Base-by-base conservation (phyloP, 306 rosid species). In the Vigna hirtella region DNA sequence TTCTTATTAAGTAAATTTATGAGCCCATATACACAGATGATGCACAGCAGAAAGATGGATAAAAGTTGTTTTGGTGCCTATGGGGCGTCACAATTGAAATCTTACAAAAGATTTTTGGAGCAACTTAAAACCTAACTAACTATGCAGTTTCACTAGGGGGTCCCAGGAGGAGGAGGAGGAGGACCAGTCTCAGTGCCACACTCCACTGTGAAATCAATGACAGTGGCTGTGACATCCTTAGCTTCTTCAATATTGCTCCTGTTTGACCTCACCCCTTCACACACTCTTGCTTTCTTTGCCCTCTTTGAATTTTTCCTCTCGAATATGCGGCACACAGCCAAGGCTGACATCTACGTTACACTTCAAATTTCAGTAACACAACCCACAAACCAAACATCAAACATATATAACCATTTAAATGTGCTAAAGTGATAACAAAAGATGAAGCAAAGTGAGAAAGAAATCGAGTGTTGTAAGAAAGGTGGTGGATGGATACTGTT, bases 251-350 rank as follows among this genome's bases (percentile, higher is more conserved):
- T 34, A 22, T 9, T n/a, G 8, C 26, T 16, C 14, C 8, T 62
- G 45, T 4, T 34, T 0, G 68, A 34, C 4, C 16, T 22, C 16
- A 0, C 28, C 16, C 2, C 50, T 4, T 38, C 1, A 9, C 28
- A 8, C 13, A 1, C 0, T 36, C 9, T 16, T 14, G 68, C 68
- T 3, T 0, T 64, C 28, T n/a, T 38, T 7, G 16, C 4, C 74
- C 59, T 81, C 7, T 50, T 73, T 32, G 1, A 18, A 0, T 0
- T 17, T 20, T 81, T 85, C 73, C 66, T 50, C 34, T 79, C 73
- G 67, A 86, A 86, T 28, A 91, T 42, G 4, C 87, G 59, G 43
- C 79, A 91, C 2, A 87, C 83, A 12, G 77, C 88, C 89, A 88
- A 73, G 30, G 49, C 63, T 24, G 73, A 79, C 78, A 13, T 43